Evolutionary conservation across 257 asterid species (phyloP).

Genomic region (Euphrasia confusa): DNA sequence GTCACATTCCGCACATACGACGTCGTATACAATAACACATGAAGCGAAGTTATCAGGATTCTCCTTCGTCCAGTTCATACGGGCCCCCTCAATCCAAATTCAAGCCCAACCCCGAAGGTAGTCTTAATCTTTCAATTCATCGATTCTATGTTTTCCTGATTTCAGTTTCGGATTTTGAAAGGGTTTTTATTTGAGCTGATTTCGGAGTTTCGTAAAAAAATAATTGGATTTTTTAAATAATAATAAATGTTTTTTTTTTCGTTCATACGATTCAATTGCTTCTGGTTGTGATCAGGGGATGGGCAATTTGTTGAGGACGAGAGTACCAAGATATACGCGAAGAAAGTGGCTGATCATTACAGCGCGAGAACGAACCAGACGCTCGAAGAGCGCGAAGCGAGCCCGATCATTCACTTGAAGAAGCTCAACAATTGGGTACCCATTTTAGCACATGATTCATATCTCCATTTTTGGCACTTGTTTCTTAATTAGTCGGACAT

Average conservation of each 20-base stretch:
- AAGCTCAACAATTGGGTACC: constrained; percentile 95
- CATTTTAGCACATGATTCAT: background rate
- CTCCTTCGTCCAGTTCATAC: constrained; percentile 63
- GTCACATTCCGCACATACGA: too few species aligned
- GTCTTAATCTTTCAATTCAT: background rate
- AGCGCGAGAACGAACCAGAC: constrained; percentile 95
- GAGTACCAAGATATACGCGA: constrained; percentile 63
- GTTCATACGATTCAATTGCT: constrained; percentile 5
- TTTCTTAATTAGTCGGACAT: background rate
- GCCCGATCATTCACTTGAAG: constrained; percentile 95
- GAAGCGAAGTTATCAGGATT: constrained; percentile 78
- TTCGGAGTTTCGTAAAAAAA: constrained; percentile 3
- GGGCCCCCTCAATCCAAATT: constrained; percentile 81
- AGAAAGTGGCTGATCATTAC: constrained; percentile 97
- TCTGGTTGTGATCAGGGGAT: constrained; percentile 42
- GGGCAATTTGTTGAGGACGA: constrained; percentile 60
- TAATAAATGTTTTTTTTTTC: background rate
- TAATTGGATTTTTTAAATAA: too few species aligned
- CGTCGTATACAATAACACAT: constrained; percentile 24
- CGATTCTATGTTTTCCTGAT: background rate
- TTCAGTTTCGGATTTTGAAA: background rate
- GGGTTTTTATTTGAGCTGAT: constrained; percentile 14
- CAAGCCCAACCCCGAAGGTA: constrained; percentile 71
- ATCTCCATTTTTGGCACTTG: background rate
- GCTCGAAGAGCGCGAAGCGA: constrained; percentile 89